A percentile compares a stretch with the other conserved stretches of the same genome.
Conservation (phyloP, 768 basidiomycete genomes). For the Boletus rubroflammeus region DNA sequence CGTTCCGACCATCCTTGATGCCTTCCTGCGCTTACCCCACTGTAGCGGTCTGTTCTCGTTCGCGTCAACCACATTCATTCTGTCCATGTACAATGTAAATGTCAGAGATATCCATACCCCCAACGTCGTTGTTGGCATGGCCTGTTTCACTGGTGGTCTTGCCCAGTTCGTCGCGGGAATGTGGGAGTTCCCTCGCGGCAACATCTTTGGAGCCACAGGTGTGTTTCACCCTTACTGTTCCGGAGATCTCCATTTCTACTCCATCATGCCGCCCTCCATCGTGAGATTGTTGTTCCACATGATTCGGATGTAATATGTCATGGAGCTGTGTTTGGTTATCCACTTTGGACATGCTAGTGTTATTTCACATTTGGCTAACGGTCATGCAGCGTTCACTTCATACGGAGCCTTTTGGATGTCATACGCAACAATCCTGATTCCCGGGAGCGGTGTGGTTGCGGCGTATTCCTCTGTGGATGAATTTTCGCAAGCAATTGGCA, state of each 20-base stretch:
- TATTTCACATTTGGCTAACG: not conserved
- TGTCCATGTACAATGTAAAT: slow-evolving; percentile 68
- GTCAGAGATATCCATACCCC: slow-evolving; percentile 51
- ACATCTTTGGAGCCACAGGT: slow-evolving; percentile 73
- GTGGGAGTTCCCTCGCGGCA: slow-evolving; percentile 77
- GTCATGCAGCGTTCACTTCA: slow-evolving; percentile 61
- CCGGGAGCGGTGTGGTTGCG: slow-evolving; percentile 55
- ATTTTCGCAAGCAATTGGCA: slow-evolving; percentile 59
- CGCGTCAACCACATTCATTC: slow-evolving; percentile 77
- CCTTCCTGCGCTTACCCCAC: not conserved
- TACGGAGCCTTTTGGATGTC: slow-evolving; percentile 92
- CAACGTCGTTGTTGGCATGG: slow-evolving; percentile 84
- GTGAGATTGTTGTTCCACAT: not conserved
- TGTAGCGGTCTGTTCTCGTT: slow-evolving; percentile 75
- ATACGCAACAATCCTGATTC: slow-evolving; percentile 69
- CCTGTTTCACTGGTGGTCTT: slow-evolving; percentile 78
- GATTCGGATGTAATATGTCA: not conserved
- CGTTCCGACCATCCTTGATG: not conserved
- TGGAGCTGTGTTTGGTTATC: not conserved
- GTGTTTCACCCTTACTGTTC: slow-evolving; percentile 18
- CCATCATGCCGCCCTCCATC: not conserved
- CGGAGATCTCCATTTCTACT: not conserved
- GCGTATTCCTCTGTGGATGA: slow-evolving; percentile 46
- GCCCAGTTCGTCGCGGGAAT: slow-evolving; percentile 85
- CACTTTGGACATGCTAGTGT: not conserved